Evolutionary conservation across 2,329 filamentous ascomycete genomes (phyloP).

Genomic region (Aspergillus fructus): DNA sequence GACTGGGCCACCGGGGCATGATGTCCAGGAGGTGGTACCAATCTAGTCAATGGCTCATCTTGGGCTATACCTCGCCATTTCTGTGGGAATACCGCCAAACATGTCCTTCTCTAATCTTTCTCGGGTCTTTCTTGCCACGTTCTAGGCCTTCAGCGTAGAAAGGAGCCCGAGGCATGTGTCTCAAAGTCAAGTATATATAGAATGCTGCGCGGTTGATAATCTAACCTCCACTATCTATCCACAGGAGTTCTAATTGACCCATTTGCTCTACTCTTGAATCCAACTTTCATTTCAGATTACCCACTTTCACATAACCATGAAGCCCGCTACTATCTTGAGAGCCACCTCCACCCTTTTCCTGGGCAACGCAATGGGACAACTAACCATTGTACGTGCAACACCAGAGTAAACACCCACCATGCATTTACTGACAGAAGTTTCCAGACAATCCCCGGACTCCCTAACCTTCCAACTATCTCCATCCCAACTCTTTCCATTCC

Average conservation of each 20-base stretch:
- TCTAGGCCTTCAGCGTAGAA: neutral
- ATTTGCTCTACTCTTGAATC: neutral
- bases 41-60: neutral
- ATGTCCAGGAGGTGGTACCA: neutral
- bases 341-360: slow-evolving; percentile 24
- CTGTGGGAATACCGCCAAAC: neutral
- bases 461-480: neutral
- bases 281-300: neutral
- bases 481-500: neutral
- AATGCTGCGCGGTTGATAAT: neutral
- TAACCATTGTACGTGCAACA: slow-evolving; percentile 11
- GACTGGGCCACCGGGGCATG: neutral
- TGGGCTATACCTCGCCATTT: neutral
- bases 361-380: slow-evolving; percentile 22
- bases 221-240: neutral
- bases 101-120: neutral
- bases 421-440: neutral
- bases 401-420: neutral
- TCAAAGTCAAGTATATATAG: neutral
- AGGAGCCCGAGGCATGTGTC: neutral
- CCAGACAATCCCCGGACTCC: neutral
- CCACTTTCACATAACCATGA: slow-evolving; percentile 21
- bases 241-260: neutral
- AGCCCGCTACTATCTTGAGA: slow-evolving; percentile 26
- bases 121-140: neutral